Evolutionary conservation across 1,139 yeast species (phyloP).

Genomic region (Sugiyamaella castrensis): DNA sequence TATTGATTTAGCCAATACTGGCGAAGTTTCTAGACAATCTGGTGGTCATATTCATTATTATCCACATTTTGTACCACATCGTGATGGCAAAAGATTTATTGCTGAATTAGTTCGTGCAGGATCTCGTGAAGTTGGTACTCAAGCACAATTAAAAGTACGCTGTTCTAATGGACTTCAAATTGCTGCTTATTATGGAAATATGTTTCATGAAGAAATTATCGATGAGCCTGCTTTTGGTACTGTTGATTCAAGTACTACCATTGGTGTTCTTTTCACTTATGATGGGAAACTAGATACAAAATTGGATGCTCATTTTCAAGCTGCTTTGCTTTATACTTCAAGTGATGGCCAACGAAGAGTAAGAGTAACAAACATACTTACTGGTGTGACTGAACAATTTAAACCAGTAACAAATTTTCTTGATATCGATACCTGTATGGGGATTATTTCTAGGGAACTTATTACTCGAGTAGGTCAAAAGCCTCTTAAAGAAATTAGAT

Average conservation of each 20-base stretch:
- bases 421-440: slow-evolving; percentile 77
- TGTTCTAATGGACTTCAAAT: slow-evolving; percentile 89
- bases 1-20: slow-evolving; percentile 73
- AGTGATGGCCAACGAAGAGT: slow-evolving; percentile 73
- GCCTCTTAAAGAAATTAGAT: slow-evolving; percentile 60
- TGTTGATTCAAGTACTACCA: slow-evolving; percentile 59
- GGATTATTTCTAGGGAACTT: slow-evolving; percentile 72
- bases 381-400: slow-evolving; percentile 74
- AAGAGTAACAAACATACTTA: slow-evolving; percentile 76
- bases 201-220: slow-evolving; percentile 30
- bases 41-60: slow-evolving; percentile 72
- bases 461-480: slow-evolving; percentile 54
- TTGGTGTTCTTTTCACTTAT: slow-evolving; percentile 69
- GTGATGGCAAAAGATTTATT: slow-evolving; percentile 67
- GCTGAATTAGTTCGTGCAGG: slow-evolving; percentile 49
- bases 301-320: slow-evolving; percentile 85
- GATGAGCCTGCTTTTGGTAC: slow-evolving; percentile 72
- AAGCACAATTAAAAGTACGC: slow-evolving; percentile 79
- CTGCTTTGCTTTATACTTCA: slow-evolving; percentile 83
- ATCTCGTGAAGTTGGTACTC: slow-evolving; percentile 55
- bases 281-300: slow-evolving; percentile 74
- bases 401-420: slow-evolving; percentile 74
- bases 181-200: slow-evolving; percentile 67
- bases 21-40: slow-evolving; percentile 61
- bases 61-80: slow-evolving; percentile 61